Conservation (phyloP, 306 rosid genomes). For the Prunus fruticosa region DNA sequence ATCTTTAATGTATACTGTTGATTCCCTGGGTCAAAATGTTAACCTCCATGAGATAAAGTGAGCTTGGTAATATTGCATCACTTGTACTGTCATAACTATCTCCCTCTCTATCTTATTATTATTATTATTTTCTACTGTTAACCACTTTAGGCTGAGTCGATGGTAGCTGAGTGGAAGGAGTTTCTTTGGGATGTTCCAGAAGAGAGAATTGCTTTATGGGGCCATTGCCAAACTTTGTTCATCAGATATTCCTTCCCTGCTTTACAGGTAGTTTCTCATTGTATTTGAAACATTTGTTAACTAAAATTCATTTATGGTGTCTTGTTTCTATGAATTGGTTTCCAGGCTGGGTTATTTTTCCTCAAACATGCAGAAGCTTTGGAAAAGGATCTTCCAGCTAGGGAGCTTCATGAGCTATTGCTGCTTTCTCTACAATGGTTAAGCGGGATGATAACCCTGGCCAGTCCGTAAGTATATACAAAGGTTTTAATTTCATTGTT, state of each 20-base stretch:
- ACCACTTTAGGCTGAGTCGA: conserved; percentile 76
- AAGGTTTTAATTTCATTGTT: conserved; percentile 14
- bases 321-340: conserved; percentile 22
- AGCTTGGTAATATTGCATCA: too few relatives aligned
- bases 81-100: not conserved
- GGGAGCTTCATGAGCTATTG: conserved; percentile 89
- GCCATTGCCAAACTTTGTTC: conserved; percentile 87
- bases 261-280: conserved; percentile 60
- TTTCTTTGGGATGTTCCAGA: conserved; percentile 99
- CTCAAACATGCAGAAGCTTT: conserved; percentile 97
- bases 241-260: conserved; percentile 92
- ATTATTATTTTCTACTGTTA: conserved; percentile 7
- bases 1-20: not conserved
- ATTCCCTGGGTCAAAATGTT: not conserved
- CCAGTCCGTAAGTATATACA: conserved; percentile 64
- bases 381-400: conserved; percentile 94
- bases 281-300: conserved; percentile 22
- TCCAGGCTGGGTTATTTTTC: conserved; percentile 96
- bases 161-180: conserved; percentile 98
- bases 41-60: not conserved
- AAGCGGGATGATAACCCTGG: conserved; percentile 87
- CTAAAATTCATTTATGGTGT: conserved; percentile 16
- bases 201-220: conserved; percentile 93
- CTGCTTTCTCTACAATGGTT: conserved; percentile 94
- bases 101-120: not conserved